Conservation (phyloP, 257 asterid genomes). For the Cinchona pubescens region DNA sequence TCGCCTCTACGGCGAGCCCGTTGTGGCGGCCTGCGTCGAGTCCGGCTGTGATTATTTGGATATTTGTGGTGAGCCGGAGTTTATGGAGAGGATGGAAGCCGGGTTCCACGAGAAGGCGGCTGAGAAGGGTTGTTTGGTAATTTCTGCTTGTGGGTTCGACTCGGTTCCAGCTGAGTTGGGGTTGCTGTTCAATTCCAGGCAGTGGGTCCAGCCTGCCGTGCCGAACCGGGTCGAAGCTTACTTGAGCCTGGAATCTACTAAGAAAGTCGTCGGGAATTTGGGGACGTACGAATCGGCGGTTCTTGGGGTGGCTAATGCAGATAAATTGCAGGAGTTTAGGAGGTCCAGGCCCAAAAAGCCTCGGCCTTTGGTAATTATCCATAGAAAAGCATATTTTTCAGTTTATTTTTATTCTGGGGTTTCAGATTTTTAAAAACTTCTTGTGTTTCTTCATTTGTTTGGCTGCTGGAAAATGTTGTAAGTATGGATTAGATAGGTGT, state of each 20-base stretch:
- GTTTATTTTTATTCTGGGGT: too few species aligned
- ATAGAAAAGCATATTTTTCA: too few species aligned
- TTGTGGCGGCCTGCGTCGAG: conserved; percentile 69
- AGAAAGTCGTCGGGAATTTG: conserved; percentile 56
- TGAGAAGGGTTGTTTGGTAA: conserved; percentile 58
- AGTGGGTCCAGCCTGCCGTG: conserved; percentile 55
- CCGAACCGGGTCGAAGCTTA: conserved; percentile 80
- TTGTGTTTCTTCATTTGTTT: neutral
- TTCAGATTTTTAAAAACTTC: too few species aligned
- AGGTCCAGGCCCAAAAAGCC: conserved; percentile 61
- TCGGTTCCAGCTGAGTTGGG: conserved; percentile 91
- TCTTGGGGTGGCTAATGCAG: conserved; percentile 71
- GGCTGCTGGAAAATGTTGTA: neutral
- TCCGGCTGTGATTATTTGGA: conserved; percentile 82
- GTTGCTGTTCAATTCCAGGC: conserved; percentile 52
- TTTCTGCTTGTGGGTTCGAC: conserved; percentile 88
- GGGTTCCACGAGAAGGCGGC: conserved; percentile 54
- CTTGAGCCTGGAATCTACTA: conserved; percentile 71
- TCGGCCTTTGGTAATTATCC: conserved; percentile 57
- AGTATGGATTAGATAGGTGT: neutral
- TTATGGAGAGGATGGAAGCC: conserved; percentile 82
- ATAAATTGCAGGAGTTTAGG: conserved; percentile 49
- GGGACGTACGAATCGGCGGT: conserved; percentile 84
- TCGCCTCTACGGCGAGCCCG: conserved; percentile 77
- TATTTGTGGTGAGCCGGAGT: conserved; percentile 86